Percentiles rank a stretch among this genome's conserved stretches.
phyloP scores from a whole-genome alignment of 2,329 filamentous ascomycete genomes.

The Aspergillus clavatus region DNA sequence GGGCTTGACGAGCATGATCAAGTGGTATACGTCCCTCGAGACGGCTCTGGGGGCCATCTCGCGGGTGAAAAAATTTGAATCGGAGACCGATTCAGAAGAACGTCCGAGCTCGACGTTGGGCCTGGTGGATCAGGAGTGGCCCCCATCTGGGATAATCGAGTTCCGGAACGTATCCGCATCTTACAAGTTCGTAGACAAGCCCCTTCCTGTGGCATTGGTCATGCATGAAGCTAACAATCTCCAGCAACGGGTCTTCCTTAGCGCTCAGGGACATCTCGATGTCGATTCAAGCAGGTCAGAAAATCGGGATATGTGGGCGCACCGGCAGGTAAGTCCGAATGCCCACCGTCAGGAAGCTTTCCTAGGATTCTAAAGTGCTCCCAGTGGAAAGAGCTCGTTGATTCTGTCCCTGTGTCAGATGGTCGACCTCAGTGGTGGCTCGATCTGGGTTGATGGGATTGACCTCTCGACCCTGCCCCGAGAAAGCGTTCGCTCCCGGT shows the following conservation, averaged over 20 bases:
- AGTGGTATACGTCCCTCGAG: slow-evolving; percentile 50
- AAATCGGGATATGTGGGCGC: slow-evolving; percentile 24
- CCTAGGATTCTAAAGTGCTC: background rate
- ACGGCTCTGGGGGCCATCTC: slow-evolving; percentile 47
- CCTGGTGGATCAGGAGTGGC: slow-evolving; percentile 6
- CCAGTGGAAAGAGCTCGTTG: background rate
- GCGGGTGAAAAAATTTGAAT: slow-evolving; percentile 13
- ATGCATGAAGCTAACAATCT: background rate
- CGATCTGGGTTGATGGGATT: background rate
- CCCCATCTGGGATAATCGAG: background rate
- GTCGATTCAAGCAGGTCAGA: slow-evolving; percentile 19
- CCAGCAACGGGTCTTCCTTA: slow-evolving; percentile 14
- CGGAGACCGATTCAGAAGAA: slow-evolving; percentile 1
- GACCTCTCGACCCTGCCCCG: background rate
- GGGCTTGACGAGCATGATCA: slow-evolving; percentile 40
- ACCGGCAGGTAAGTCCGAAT: slow-evolving; percentile 1
- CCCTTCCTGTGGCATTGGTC: slow-evolving; percentile 4
- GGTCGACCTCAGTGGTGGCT: background rate
- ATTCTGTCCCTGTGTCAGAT: background rate
- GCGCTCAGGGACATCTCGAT: slow-evolving; percentile 15
- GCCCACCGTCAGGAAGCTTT: too few relatives aligned
- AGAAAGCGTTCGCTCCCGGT: background rate
- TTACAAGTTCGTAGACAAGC: background rate
- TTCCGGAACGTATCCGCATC: background rate
- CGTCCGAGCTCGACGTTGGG: slow-evolving; percentile 1